phyloP scores from a whole-genome alignment of 129 eudicot species.

The Tagetes patula region DNA sequence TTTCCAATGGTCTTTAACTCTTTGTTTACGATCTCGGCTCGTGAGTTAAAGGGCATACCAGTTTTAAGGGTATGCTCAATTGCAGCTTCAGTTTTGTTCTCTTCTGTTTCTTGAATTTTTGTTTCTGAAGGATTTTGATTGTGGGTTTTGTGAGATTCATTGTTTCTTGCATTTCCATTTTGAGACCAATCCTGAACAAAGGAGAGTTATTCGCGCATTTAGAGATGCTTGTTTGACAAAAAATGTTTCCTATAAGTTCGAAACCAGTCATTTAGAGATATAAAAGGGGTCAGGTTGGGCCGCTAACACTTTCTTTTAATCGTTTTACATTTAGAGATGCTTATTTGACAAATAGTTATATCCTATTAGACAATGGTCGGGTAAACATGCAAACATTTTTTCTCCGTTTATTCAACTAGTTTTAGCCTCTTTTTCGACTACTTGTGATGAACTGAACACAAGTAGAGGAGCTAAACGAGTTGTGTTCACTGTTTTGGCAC shows the following conservation, averaged over 20 bases:
- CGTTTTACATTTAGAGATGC: too few species aligned
- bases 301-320: too few species aligned
- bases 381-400: too few species aligned
- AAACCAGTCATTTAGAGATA: too few species aligned
- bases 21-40: constrained; percentile 13
- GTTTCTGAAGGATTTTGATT: constrained; percentile 22
- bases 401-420: too few species aligned
- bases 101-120: neutral
- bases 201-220: neutral
- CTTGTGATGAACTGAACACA: too few species aligned
- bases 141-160: constrained; percentile 16
- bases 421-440: too few species aligned
- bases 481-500: too few species aligned
- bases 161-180: constrained; percentile 24
- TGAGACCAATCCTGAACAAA: constrained; percentile 43
- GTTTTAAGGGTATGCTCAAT: neutral
- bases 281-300: neutral
- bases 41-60: constrained; percentile 2
- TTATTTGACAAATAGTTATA: too few species aligned
- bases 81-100: neutral
- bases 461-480: too few species aligned
- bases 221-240: neutral
- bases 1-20: neutral
- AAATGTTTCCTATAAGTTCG: neutral
- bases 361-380: too few species aligned